These are phyloP conservation scores for Exophiala bonariae DNA, from an alignment of 2,329 filamentous ascomycete species.

Conservation along the genomic window DNA sequence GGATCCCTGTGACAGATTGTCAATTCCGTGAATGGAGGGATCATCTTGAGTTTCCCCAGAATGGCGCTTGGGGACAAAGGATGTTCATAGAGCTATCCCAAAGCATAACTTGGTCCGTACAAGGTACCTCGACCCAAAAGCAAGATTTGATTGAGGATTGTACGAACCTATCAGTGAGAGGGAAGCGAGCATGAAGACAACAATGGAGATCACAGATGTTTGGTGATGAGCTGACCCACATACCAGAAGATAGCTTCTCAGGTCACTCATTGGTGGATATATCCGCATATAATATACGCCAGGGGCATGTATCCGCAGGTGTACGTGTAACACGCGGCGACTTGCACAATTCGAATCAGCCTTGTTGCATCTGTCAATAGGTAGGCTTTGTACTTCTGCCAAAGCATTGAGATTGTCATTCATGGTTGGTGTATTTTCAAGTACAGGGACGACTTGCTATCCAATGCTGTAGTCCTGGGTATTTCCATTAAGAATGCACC, in stretches of 20 bases:
- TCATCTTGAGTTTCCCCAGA: slow-evolving; percentile 3
- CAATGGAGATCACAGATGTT: slow-evolving; percentile 4
- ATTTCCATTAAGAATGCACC: no score
- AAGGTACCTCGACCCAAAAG: not conserved
- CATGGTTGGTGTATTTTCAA: not conserved
- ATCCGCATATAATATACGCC: slow-evolving; percentile 2
- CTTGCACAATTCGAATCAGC: no score
- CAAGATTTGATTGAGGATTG: slow-evolving; percentile 6
- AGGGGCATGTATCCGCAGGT: not conserved
- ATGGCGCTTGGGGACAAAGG: slow-evolving; percentile 5
- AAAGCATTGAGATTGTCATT: not conserved
- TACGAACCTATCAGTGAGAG: slow-evolving; percentile 13
- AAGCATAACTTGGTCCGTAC: no score
- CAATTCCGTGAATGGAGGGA: no score
- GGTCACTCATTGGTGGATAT: slow-evolving; percentile 7
- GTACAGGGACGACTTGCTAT: slow-evolving; percentile 1
- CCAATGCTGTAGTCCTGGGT: slow-evolving; percentile 2
- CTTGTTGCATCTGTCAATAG: no score
- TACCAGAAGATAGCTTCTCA: slow-evolving; percentile 7
- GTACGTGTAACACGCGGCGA: not conserved
- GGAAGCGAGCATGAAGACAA: slow-evolving; percentile 6
- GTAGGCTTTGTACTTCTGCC: no score
- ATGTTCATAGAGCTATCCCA: not conserved
- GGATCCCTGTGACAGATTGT: no score
- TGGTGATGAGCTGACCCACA: slow-evolving; percentile 2